Percentiles rank a stretch among this genome's conserved stretches.
Evolutionary conservation across 768 basidiomycete genomes (phyloP).

Genomic region (Suillus decipiens): DNA sequence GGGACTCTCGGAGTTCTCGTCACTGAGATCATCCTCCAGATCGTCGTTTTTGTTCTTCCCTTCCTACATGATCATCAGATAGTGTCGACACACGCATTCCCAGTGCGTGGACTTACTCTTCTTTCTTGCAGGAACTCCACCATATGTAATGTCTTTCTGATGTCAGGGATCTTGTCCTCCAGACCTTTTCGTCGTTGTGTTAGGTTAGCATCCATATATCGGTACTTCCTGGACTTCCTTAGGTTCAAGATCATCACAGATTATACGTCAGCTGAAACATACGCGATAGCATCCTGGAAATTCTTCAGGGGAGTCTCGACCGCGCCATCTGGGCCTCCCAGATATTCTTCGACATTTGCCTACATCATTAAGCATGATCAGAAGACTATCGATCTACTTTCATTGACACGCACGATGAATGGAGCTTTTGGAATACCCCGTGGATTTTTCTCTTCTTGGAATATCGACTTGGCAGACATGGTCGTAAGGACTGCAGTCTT

Average conservation of each 20-base stretch:
- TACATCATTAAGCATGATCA: constrained; percentile 31
- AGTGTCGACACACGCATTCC: not conserved
- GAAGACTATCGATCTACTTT: not conserved
- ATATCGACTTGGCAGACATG: constrained; percentile 33
- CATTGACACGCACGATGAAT: constrained; percentile 75
- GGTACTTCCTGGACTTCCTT: constrained; percentile 81
- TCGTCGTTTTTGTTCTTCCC: constrained; percentile 56
- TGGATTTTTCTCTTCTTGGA: constrained; percentile 65
- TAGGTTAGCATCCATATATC: constrained; percentile 93
- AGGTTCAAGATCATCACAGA: constrained; percentile 19
- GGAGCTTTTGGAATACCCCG: constrained; percentile 95
- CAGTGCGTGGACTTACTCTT: constrained; percentile 48
- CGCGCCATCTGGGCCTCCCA: constrained; percentile 76
- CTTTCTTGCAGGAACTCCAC: constrained; percentile 78
- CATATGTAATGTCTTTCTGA: constrained; percentile 89
- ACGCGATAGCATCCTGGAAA: constrained; percentile 95
- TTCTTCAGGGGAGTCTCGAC: constrained; percentile 76
- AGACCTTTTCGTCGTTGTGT: constrained; percentile 75
- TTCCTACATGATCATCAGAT: constrained; percentile 44
- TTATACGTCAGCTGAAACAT: constrained; percentile 34
- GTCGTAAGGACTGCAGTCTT: not conserved
- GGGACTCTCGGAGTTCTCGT: constrained; percentile 37
- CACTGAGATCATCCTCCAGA: constrained; percentile 57
- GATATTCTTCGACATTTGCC: constrained; percentile 86
- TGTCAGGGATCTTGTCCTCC: constrained; percentile 96